Evolutionary conservation across 768 basidiomycete species (phyloP), one percentile per base, ranked within the genome.

Genomic region (Calocera viscosa): DNA sequence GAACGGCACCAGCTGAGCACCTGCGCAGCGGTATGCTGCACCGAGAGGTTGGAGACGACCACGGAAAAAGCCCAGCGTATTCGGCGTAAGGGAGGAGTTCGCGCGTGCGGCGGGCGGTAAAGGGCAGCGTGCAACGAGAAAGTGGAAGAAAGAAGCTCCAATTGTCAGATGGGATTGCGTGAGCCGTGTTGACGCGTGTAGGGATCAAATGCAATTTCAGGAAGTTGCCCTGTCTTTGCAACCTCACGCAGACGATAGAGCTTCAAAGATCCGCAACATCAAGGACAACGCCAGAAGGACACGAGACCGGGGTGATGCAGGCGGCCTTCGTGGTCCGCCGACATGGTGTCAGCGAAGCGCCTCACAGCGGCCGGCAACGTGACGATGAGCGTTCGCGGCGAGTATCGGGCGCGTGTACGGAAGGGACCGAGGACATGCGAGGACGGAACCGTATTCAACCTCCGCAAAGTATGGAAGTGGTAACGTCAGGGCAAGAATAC

Each of bases 381-480:
- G 53, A 19, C 19, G 30, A 28, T 19, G 30, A 60, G 53, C 26
- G 53, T 60, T 60, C 53, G 30, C 24, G 26, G 53, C 30, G 2
- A 60, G 30, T 19, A 17, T 7, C 5, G 35, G 8, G 7, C 7
- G 30, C 53, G 53, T 26, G 30, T 60, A 26, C 53, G 10, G 53
- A 14, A 60, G 53, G 53, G 53, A 26, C 53, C 53, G 53, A 60
- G 53, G 53, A 60, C 53, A 60, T 32, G 53, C 53, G 53, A 60
- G 53, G 53, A 60, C 53, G 53, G 53, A 60, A 60, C 53, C 53
- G 53, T 60, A 60, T 60, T 60, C 53, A 60, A 60, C 53, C 53
- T 60, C 53, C 53, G 53, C 53, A 60, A 30, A 60, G 26, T 2
- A 10, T 2, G 24, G 10, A 60, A 60, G 16, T 28, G 30, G 53